Evolutionary conservation across 169 alveolate genomes (phyloP).

Genomic region (Plasmodium berghei): DNA sequence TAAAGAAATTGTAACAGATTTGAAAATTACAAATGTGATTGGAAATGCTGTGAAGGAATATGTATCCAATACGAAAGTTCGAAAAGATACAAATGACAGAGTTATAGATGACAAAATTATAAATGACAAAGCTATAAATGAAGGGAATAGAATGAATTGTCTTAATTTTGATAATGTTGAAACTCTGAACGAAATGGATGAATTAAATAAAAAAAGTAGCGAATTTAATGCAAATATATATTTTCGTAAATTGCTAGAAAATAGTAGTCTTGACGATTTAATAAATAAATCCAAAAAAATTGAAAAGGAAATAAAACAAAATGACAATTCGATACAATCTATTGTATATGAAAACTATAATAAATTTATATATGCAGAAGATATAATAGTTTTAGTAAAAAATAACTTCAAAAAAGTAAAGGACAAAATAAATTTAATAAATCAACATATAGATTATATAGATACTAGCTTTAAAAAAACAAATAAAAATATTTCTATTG

Average conservation of each 20-base stretch:
- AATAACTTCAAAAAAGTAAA: constrained; percentile 74
- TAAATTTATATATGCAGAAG: constrained; percentile 91
- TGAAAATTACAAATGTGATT: background rate
- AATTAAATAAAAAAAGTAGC: constrained; percentile 32
- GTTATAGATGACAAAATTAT: too few species aligned
- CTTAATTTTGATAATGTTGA: background rate
- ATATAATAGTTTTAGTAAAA: constrained; percentile 85
- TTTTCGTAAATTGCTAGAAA: constrained; percentile 65
- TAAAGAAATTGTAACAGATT: background rate
- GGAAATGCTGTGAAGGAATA: constrained; percentile 2
- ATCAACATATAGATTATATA: constrained; percentile 25
- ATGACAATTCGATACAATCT: constrained; percentile 88
- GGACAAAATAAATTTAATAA: constrained; percentile 48
- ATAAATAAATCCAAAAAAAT: constrained; percentile 39
- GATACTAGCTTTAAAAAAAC: constrained; percentile 30
- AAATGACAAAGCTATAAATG: too few species aligned
- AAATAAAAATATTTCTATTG: background rate
- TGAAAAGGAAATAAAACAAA: constrained; percentile 74
- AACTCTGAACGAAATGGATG: constrained; percentile 2
- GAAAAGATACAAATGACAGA: too few species aligned
- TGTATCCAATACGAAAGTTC: background rate
- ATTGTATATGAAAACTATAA: constrained; percentile 91
- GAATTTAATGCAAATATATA: constrained; percentile 68
- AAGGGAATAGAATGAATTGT: background rate
- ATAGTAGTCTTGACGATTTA: constrained; percentile 56